These are phyloP conservation scores for Polygonum aviculare DNA, from an alignment of 148 eudicot species.

Conservation along the genomic window DNA sequence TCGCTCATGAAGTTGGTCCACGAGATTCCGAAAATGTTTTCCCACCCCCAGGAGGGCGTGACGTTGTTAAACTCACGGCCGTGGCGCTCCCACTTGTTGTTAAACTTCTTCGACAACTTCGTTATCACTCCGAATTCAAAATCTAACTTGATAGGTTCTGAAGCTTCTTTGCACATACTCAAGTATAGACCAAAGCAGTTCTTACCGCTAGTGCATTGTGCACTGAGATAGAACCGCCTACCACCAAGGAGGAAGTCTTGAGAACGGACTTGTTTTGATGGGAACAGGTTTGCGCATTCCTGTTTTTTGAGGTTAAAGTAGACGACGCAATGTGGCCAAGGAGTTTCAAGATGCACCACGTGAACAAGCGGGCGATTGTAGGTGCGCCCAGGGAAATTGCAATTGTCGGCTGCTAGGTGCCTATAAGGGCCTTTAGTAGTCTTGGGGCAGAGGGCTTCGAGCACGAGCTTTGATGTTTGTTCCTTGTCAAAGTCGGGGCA, in stretches of 20 bases:
- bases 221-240: no score
- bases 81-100: no score
- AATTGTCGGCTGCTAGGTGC: not conserved
- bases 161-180: no score
- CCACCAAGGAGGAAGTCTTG: conserved; percentile 86
- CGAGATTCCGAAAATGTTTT: no score
- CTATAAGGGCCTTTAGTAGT: not conserved
- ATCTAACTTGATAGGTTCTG: no score
- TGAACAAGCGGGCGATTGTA: not conserved
- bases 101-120: conserved; percentile 14
- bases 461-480: not conserved
- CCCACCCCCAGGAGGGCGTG: no score
- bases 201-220: conserved; percentile 27
- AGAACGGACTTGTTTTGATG: conserved; percentile 38
- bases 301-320: conserved; percentile 69
- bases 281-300: conserved; percentile 54
- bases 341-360: not conserved
- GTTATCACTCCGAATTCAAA: no score
- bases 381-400: conserved; percentile 5
- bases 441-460: not conserved
- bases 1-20: no score
- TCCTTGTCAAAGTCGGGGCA: not conserved
- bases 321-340: conserved; percentile 56
- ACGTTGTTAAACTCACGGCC: no score
- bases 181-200: conserved; percentile 11